Percentiles rank a stretch among this genome's conserved stretches.
phyloP scores from a whole-genome alignment of 768 basidiomycete species.

The Stropharia rugosoannulata region DNA sequence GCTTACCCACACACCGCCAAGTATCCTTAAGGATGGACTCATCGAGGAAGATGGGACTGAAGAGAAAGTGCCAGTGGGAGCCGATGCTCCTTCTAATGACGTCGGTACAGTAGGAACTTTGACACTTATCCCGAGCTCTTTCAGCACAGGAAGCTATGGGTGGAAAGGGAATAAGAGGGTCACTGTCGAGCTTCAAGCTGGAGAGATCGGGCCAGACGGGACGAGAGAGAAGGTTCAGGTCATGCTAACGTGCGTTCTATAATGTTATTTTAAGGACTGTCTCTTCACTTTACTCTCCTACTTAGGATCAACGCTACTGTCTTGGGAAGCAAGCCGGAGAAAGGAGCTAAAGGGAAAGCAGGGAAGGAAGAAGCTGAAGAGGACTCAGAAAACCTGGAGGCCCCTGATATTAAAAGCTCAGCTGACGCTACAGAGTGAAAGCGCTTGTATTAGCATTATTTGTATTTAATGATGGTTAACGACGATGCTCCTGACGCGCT shows the following conservation, averaged over 20 bases:
- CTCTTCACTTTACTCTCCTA: slow-evolving; percentile 1
- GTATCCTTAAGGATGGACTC: slow-evolving; percentile 19
- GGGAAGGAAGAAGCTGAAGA: slow-evolving; percentile 19
- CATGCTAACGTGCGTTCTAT: slow-evolving; percentile 60
- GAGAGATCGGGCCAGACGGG: slow-evolving; percentile 40
- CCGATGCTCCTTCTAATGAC: slow-evolving; percentile 51
- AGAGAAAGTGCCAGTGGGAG: slow-evolving; percentile 2
- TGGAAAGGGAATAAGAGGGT: slow-evolving; percentile 80
- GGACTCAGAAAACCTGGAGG: slow-evolving; percentile 9
- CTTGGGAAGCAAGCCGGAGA: slow-evolving; percentile 21
- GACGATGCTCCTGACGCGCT: not conserved
- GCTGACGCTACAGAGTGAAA: not conserved
- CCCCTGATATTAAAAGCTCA: not conserved
- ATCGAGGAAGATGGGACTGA: slow-evolving; percentile 13
- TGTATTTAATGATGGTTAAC: not conserved
- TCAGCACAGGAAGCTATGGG: slow-evolving; percentile 77
- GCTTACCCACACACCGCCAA: slow-evolving; percentile 64
- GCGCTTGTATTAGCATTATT: not conserved
- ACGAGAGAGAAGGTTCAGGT: slow-evolving; percentile 71
- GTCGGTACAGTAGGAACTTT: slow-evolving; percentile 60
- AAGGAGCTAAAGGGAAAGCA: slow-evolving; percentile 23
- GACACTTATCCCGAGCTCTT: slow-evolving; percentile 56
- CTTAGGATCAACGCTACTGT: slow-evolving; percentile 61
- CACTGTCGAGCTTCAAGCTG: slow-evolving; percentile 57
- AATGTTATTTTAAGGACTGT: not conserved